phyloP scores from a whole-genome alignment of 768 basidiomycete species.

The Boletus tylopilopsis region DNA sequence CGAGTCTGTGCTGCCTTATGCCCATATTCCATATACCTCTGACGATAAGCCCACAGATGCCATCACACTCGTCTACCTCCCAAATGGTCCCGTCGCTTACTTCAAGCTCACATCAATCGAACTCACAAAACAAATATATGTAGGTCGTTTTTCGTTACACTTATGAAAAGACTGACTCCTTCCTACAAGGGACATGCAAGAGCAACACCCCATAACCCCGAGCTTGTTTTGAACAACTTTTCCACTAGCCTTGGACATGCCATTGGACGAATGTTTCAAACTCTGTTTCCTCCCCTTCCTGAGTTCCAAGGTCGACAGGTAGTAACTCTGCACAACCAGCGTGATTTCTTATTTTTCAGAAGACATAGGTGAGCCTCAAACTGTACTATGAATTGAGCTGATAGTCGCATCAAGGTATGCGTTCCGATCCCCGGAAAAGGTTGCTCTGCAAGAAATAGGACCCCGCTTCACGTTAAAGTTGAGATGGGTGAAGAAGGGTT shows the following conservation, averaged over 20 bases:
- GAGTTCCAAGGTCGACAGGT: constrained; percentile 97
- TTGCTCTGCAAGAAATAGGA: constrained; percentile 94
- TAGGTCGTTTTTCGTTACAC: constrained; percentile 35
- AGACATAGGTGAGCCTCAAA: constrained; percentile 70
- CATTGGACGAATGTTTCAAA: constrained; percentile 94
- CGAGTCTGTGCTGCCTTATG: constrained; percentile 57
- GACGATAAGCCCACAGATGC: constrained; percentile 56
- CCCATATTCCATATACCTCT: neutral
- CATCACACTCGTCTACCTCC: constrained; percentile 87
- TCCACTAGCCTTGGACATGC: constrained; percentile 91
- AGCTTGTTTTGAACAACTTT: constrained; percentile 93
- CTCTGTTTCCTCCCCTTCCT: constrained; percentile 90
- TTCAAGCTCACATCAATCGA: constrained; percentile 91
- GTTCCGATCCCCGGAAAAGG: constrained; percentile 87
- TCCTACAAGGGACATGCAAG: constrained; percentile 77
- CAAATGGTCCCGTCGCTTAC: constrained; percentile 90
- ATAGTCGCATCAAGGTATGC: constrained; percentile 60
- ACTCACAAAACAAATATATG: constrained; percentile 82
- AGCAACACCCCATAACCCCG: constrained; percentile 89
- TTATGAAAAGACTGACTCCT: constrained; percentile 5
- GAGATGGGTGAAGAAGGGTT: constrained; percentile 80
- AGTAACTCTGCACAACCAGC: constrained; percentile 94
- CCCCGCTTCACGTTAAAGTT: constrained; percentile 96
- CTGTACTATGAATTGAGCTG: neutral
- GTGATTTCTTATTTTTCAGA: constrained; percentile 97